Base-by-base conservation (phyloP, 169 alveolate genomes). In the Eimeria maxima region DNA sequence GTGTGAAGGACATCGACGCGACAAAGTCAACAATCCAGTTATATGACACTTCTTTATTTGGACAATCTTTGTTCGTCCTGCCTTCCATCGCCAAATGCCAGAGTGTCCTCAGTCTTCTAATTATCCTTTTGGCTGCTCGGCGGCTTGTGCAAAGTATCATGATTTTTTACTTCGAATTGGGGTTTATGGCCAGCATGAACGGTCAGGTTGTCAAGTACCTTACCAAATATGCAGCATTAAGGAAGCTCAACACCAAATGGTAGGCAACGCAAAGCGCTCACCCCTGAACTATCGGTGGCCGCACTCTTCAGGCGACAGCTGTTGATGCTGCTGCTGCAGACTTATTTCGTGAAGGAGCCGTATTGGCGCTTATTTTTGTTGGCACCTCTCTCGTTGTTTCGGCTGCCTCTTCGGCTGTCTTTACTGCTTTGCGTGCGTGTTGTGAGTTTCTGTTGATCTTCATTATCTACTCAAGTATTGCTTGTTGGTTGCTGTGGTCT, bases 151-250 rank as follows among this genome's bases (percentile, higher is more conserved):
- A 38, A 29, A 83, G 90, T 24, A 53, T 57, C n/a, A 60, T 78
- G 95, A 76, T 91, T n/a, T 91, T 91, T 42, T 78, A 55, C 80
- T 91, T 91, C 67, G 95, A 91, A 88, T 84, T 93, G 63, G 93
- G 96, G 60, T 93, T 93, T 50, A 87, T 93, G 88, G 89, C 89
- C 45, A 93, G 76, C 88, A 81, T 83, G 88, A 93, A 47, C 53
- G 80, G 86, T 11, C 89, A 93, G 53, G 80, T 93, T 27, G 93
- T 93, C 50, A 80, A 83, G 42, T 93, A 81, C 93, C 76, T 93
- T 14, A 80, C 92, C 71, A 80, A 69, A 69, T 93, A 93, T 47
- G 83, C 96, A 16, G 57, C 73, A 3, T 55, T 93, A 18, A 84
- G 93, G 20, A 60, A 69, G 22, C 93, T 93, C 73, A 93, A 93